Evolutionary conservation across 2,329 filamentous ascomycete genomes (phyloP).

Genomic region (Hypoxylon sp.): DNA sequence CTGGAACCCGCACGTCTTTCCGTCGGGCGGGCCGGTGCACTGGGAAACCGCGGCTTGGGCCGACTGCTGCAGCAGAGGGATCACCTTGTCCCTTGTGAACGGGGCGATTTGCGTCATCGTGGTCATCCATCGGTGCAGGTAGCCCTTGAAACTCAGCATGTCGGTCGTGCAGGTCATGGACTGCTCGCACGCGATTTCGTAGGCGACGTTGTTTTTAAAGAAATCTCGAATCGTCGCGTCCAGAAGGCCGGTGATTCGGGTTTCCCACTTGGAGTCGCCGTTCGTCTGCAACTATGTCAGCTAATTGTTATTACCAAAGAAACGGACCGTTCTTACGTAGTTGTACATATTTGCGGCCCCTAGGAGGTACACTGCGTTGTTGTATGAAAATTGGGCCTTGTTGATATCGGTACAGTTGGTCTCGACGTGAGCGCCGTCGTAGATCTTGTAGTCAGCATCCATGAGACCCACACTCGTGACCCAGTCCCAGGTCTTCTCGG

Average conservation of each 20-base stretch:
- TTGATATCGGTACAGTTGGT: conserved; percentile 62
- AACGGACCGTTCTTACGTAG: conserved; percentile 50
- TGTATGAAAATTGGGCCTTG: conserved; percentile 65
- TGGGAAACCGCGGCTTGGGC: conserved; percentile 55
- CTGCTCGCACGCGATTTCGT: conserved; percentile 65
- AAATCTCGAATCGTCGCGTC: conserved; percentile 61
- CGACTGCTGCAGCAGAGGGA: conserved; percentile 54
- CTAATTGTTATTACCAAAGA: not conserved
- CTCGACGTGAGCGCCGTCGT: conserved; percentile 62
- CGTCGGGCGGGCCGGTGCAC: conserved; percentile 51
- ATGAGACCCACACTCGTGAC: conserved; percentile 61
- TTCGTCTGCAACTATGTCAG: conserved; percentile 50
- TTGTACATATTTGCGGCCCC: conserved; percentile 58
- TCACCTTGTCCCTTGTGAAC: conserved; percentile 52
- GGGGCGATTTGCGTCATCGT: conserved; percentile 57
- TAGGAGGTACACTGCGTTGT: conserved; percentile 62
- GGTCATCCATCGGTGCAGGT: conserved; percentile 65
- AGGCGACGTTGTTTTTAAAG: conserved; percentile 62
- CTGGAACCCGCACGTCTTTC: conserved; percentile 61
- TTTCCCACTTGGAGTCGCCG: conserved; percentile 58
- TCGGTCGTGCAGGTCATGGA: conserved; percentile 65
- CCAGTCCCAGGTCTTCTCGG: conserved; percentile 70
- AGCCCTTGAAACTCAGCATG: conserved; percentile 70
- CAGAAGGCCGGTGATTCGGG: conserved; percentile 61
- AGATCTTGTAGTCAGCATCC: conserved; percentile 58